These are phyloP conservation scores for Agastache rugosa DNA, from an alignment of 257 asterid species.

Conservation along the genomic window DNA sequence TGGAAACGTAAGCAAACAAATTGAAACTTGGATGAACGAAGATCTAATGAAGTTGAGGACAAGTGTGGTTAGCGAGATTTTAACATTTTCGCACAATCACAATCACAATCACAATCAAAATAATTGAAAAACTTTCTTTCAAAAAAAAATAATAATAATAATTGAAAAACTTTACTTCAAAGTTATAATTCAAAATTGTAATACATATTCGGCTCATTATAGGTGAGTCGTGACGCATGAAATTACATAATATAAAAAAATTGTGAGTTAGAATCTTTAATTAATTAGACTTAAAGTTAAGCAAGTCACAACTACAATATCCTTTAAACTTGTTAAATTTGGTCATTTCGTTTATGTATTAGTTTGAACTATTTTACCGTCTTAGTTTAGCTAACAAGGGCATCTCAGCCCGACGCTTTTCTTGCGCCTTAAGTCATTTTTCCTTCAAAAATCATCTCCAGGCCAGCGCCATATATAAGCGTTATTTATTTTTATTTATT, in stretches of 20 bases:
- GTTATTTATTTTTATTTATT: no score
- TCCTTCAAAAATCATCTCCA: no score
- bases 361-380: no score
- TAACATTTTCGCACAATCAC: conserved; percentile 8
- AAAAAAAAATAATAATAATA: no score
- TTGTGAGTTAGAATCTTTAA: no score
- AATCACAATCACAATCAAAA: background rate
- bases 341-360: background rate
- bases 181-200: background rate
- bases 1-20: conserved; percentile 11
- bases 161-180: background rate
- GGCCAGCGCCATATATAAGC: no score
- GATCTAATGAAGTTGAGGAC: background rate
- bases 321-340: background rate
- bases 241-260: background rate
- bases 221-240: no score
- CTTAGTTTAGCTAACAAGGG: no score
- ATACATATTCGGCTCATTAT: no score
- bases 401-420: no score
- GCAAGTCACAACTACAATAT: background rate
- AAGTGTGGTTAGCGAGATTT: background rate
- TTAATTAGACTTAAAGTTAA: no score
- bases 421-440: no score
- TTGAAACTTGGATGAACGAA: background rate
- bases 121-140: background rate